Evolutionary conservation across 305 asterid species (phyloP).

Genomic region (Solanum hybrid): DNA sequence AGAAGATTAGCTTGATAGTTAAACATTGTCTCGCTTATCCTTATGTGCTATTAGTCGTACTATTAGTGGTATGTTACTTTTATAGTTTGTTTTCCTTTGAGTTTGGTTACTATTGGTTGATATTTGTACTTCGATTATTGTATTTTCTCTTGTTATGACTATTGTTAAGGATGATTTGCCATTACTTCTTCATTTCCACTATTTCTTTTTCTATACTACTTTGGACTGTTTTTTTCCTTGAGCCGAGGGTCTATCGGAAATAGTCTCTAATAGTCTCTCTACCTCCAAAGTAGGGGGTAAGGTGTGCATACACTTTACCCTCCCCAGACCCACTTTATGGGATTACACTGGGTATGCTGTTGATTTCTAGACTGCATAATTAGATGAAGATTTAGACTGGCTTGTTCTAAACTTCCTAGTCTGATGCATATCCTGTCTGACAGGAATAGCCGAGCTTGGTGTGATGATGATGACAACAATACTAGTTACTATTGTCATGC

Average conservation of each 20-base stretch:
- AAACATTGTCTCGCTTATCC: neutral
- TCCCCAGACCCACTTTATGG: neutral
- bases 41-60: neutral
- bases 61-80: neutral
- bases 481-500: slow-evolving; percentile 94
- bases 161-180: neutral
- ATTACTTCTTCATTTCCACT: neutral
- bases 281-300: neutral
- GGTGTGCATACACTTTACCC: neutral
- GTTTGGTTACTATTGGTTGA: neutral
- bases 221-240: neutral
- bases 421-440: slow-evolving; percentile 28
- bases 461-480: slow-evolving; percentile 97
- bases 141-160: neutral
- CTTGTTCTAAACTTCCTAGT: slow-evolving; percentile 20
- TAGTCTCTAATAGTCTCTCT: neutral
- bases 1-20: neutral
- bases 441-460: slow-evolving; percentile 95
- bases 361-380: neutral
- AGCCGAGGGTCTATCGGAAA: neutral
- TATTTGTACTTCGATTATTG: neutral
- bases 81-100: neutral
- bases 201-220: neutral
- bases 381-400: neutral
- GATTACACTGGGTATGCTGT: neutral